Evolutionary conservation across 2,329 filamentous ascomycete genomes (phyloP).

Genomic region (Aspergillus felis): DNA sequence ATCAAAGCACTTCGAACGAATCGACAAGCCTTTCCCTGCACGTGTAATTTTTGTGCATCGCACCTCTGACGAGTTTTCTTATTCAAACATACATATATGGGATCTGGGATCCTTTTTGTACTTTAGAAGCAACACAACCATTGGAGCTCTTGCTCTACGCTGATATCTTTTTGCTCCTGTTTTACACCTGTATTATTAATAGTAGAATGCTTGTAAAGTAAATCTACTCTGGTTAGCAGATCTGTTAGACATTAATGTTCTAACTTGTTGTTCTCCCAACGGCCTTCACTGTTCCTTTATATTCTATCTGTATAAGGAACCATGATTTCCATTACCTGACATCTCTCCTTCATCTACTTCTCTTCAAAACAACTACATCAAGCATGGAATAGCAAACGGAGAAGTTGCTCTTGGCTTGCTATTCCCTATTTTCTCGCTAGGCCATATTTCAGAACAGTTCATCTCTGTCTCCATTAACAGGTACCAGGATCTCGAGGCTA

Average conservation of each 20-base stretch:
- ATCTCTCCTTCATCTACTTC: not conserved
- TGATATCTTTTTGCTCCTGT: not conserved
- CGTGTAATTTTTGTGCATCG: not conserved
- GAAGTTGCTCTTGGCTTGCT: no score
- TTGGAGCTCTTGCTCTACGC: not conserved
- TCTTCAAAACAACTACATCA: not conserved
- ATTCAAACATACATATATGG: not conserved
- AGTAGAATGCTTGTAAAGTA: not conserved
- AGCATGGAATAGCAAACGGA: no score
- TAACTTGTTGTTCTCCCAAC: not conserved
- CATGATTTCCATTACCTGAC: not conserved
- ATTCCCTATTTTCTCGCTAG: no score
- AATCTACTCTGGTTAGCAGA: not conserved
- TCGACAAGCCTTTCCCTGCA: slow-evolving; percentile 10
- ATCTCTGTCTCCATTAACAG: no score
- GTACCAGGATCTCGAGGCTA: no score
- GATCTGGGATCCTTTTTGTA: slow-evolving; percentile 16
- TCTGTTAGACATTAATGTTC: not conserved
- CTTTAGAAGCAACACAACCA: not conserved
- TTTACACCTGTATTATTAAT: not conserved
- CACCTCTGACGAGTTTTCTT: slow-evolving; percentile 7
- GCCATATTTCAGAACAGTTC: no score
- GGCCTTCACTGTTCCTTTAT: not conserved
- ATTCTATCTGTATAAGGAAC: not conserved
- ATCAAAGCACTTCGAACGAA: slow-evolving; percentile 4